Evolutionary conservation across 352 stramenopile genomes (phyloP).

Genomic region (Aphanomyces cochlioides): DNA sequence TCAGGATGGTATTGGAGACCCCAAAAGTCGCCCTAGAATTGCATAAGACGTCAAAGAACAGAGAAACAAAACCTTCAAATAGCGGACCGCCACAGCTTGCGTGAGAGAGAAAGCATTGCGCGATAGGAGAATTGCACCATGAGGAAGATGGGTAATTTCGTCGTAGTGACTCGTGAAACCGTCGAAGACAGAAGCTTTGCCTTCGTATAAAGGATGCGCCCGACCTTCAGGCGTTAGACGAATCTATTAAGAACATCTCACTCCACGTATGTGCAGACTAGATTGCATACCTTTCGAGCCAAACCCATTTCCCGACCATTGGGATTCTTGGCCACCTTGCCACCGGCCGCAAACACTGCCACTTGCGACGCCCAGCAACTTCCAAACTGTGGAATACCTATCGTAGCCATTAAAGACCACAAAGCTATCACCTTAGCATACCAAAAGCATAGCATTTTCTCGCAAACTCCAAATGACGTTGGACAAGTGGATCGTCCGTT

Average conservation of each 20-base stretch:
- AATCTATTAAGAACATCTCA: constrained; percentile 33
- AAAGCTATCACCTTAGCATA: constrained; percentile 24
- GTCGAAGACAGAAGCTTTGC: constrained; percentile 63
- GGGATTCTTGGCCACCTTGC: constrained; percentile 57
- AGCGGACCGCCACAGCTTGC: constrained; percentile 51
- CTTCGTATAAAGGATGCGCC: constrained; percentile 69
- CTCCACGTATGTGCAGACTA: background rate
- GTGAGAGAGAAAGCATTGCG: constrained; percentile 57
- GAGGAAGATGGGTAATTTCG: constrained; percentile 55
- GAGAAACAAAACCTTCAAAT: constrained; percentile 39
- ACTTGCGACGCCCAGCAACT: constrained; percentile 73
- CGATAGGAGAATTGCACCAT: constrained; percentile 49
- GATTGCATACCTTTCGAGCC: constrained; percentile 42
- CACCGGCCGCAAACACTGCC: constrained; percentile 51
- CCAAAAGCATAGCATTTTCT: constrained; percentile 31
- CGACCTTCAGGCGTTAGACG: constrained; percentile 48
- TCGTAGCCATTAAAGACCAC: constrained; percentile 28
- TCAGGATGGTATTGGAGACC: constrained; percentile 73
- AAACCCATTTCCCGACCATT: constrained; percentile 61
- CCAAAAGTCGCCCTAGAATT: constrained; percentile 61
- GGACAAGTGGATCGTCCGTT: constrained; percentile 46
- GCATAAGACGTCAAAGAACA: background rate
- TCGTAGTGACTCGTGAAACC: constrained; percentile 77
- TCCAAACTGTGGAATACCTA: constrained; percentile 66
- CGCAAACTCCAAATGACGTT: constrained; percentile 46